Evolutionary conservation across 2,329 filamentous ascomycete species (phyloP).

Genomic region (Didymella lethalis): DNA sequence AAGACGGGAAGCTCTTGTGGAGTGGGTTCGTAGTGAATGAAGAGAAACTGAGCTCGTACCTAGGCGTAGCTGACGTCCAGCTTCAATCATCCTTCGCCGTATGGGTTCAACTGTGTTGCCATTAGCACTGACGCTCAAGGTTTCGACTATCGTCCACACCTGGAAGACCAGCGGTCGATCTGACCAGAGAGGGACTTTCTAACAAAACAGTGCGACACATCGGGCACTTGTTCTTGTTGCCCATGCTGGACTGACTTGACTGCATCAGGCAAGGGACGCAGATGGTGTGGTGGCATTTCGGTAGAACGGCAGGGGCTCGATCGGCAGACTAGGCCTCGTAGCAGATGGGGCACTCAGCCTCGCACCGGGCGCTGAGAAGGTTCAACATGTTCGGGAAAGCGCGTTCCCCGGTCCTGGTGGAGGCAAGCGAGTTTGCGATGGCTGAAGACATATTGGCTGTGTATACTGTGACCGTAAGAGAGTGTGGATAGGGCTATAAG

Average conservation of each 20-base stretch:
- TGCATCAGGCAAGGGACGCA: constrained; percentile 8
- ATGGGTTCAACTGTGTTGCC: neutral
- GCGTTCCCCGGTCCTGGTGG: neutral
- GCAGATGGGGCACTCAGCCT: constrained; percentile 6
- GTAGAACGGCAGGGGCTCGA: constrained; percentile 3
- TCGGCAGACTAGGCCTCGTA: constrained; percentile 7
- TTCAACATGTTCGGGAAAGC: neutral
- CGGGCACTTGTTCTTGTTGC: neutral
- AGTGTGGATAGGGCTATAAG: neutral
- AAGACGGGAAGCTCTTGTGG: neutral
- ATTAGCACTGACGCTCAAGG: neutral
- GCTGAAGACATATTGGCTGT: neutral
- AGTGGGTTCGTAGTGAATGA: neutral
- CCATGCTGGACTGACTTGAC: neutral
- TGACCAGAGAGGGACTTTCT: neutral
- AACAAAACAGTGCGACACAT: constrained; percentile 4
- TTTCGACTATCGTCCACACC: neutral
- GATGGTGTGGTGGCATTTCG: constrained; percentile 6
- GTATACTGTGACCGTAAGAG: neutral
- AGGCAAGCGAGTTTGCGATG: neutral
- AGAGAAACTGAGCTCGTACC: neutral
- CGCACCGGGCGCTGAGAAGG: neutral
- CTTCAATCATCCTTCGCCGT: neutral
- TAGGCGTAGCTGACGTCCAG: neutral
- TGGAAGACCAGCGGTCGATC: too few relatives aligned